phyloP scores from a whole-genome alignment of 805 yeast species.

The Candida suzukii region DNA sequence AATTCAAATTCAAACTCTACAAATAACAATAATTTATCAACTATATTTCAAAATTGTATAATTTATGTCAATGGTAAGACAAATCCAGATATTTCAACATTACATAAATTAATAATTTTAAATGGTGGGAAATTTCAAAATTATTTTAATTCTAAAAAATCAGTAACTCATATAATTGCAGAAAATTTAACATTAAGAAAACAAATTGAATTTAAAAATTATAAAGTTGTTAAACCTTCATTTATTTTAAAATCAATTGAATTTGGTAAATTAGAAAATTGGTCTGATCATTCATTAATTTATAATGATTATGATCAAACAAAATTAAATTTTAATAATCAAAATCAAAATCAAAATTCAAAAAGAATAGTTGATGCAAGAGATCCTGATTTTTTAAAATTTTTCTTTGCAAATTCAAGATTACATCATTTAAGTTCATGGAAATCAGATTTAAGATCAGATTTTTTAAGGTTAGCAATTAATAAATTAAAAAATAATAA shows the following conservation, averaged over 20 bases:
- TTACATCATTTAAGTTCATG: conserved; percentile 84
- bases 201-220: conserved; percentile 52
- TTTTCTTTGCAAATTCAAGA: conserved; percentile 75
- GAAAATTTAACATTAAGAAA: conserved; percentile 74
- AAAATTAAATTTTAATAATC: conserved; percentile 22
- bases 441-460: conserved; percentile 67
- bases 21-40: conserved; percentile 32
- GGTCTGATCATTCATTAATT: conserved; percentile 61
- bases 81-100: conserved; percentile 62
- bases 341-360: conserved; percentile 3
- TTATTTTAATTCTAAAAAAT: conserved; percentile 60
- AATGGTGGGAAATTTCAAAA: conserved; percentile 79
- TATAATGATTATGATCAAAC: conserved; percentile 50
- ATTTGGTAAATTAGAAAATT: conserved; percentile 41
- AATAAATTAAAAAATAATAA: conserved; percentile 6
- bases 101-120: conserved; percentile 62
- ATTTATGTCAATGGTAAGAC: conserved; percentile 90
- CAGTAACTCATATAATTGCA: conserved; percentile 82
- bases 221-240: conserved; percentile 70
- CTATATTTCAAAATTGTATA: conserved; percentile 54
- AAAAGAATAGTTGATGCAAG: conserved; percentile 44
- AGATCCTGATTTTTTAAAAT: conserved; percentile 66
- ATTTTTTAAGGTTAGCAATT: conserved; percentile 46
- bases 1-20: conserved; percentile 39
- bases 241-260: conserved; percentile 73